Conservation (phyloP, 1,139 yeast species). For the Taphrina flavorubra region DNA sequence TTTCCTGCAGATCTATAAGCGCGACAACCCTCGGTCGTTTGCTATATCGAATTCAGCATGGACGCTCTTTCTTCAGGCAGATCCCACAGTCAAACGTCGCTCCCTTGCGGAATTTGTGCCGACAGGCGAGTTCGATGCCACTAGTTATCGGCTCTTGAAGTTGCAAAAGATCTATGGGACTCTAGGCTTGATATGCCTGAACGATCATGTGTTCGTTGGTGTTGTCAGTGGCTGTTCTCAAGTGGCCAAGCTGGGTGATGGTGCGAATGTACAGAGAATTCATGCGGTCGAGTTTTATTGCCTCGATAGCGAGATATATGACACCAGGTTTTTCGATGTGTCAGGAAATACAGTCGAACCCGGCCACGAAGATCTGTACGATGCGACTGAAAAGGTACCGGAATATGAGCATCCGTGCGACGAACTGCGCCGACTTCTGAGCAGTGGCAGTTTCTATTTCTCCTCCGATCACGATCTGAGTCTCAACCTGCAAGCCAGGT, state of each 20-base stretch:
- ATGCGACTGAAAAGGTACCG: slow-evolving; percentile 28
- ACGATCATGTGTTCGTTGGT: slow-evolving; percentile 68
- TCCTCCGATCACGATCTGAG: slow-evolving; percentile 92
- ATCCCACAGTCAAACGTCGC: slow-evolving; percentile 14
- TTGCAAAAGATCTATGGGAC: slow-evolving; percentile 64
- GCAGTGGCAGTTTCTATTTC: slow-evolving; percentile 89
- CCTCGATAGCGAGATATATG: slow-evolving; percentile 76
- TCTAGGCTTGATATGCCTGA: slow-evolving; percentile 71
- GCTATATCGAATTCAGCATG: slow-evolving; percentile 34
- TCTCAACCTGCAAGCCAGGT: slow-evolving; percentile 68
- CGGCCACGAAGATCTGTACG: slow-evolving; percentile 40
- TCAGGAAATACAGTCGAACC: slow-evolving; percentile 48
- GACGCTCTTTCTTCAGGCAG: slow-evolving; percentile 32
- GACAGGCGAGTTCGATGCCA: slow-evolving; percentile 25
- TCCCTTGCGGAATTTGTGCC: slow-evolving; percentile 35
- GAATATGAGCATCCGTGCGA: slow-evolving; percentile 78
- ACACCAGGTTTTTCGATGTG: slow-evolving; percentile 68
- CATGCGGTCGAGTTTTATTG: slow-evolving; percentile 85
- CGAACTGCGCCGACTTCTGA: slow-evolving; percentile 73
- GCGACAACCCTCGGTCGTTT: slow-evolving; percentile 21
- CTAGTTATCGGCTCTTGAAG: slow-evolving; percentile 26
- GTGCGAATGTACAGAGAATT: slow-evolving; percentile 80
- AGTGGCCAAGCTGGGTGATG: slow-evolving; percentile 73
- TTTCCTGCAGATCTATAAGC: slow-evolving; percentile 29
- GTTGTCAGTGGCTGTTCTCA: slow-evolving; percentile 74